phyloP scores from a whole-genome alignment of 169 alveolate genomes.

The Plasmodium ovale region DNA sequence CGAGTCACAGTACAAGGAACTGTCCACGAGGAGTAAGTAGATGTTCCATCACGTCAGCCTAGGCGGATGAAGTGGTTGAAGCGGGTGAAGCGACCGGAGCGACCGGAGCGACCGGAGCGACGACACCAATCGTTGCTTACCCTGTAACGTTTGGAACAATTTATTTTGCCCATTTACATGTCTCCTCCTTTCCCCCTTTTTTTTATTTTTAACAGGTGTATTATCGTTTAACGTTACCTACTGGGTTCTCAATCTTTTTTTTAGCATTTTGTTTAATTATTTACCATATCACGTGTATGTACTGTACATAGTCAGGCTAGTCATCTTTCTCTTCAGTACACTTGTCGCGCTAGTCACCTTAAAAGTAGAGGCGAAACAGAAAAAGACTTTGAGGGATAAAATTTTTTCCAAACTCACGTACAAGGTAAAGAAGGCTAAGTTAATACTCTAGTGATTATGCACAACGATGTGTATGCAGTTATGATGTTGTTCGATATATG shows the following conservation, averaged over 20 bases:
- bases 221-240: slow-evolving; percentile 41
- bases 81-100: no score
- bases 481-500: neutral
- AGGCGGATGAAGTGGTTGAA: no score
- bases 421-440: slow-evolving; percentile 16
- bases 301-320: slow-evolving; percentile 19
- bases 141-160: neutral
- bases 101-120: no score
- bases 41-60: no score
- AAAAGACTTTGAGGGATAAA: neutral
- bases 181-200: no score
- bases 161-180: neutral
- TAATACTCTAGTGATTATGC: neutral
- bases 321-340: slow-evolving; percentile 32
- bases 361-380: slow-evolving; percentile 6
- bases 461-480: neutral
- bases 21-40: slow-evolving; percentile 47
- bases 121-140: no score
- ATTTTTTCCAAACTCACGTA: slow-evolving; percentile 11
- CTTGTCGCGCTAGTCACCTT: slow-evolving; percentile 1
- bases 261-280: slow-evolving; percentile 47
- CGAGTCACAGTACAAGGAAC: slow-evolving; percentile 9
- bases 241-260: slow-evolving; percentile 22
- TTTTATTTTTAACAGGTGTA: slow-evolving; percentile 19
- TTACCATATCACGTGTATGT: slow-evolving; percentile 47